Base-by-base conservation (phyloP, 2,329 filamentous ascomycete genomes). In the Alternaria infectoria region DNA sequence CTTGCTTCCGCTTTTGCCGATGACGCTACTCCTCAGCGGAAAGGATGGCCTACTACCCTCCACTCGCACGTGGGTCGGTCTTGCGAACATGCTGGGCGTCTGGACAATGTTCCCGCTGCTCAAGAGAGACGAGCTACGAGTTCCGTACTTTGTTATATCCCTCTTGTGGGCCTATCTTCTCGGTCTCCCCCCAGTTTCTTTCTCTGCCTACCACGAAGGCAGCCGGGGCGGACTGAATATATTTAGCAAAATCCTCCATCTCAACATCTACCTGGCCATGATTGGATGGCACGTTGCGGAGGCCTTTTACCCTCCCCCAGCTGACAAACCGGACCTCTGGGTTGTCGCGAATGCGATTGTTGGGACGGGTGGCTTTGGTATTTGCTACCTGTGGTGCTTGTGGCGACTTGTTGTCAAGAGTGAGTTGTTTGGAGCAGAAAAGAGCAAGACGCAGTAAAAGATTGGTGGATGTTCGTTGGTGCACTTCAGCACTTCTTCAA, bases 101-200 rank as follows among this genome's bases (percentile, higher is more conserved):
- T 97, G 93, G 93, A 98, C 96, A 6, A 91, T 98, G 87, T 99
- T 93, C 75, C 96, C 96, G 1, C 84, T 99, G 7, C 87, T 99
- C 36, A 88, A 91, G 73, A 89, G 95, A 50, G 96, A 98, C 61
- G 91, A 94, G 46, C 84, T 99, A 9, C 85, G 87, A 12, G 85
- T 97, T 10, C 96, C 96, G 0, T 99, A 99, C 75, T 87, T 88
- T 36, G 91, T 97, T 12, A 82, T 98, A 28, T 92, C 92, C 0
- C 83, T 95, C 2, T 86, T 99, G 1, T 99, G 96, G 95, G 90
- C 93, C 0, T 98, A 96, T 76, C 86, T 99, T 2, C 84, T 99
- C 10, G 95, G 93, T 3, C 85, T 98, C 3, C 94, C 95, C 1
- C 94, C 94, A 0, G 89, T 89, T 1, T 91, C 90, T 1, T 82